Base-by-base conservation (phyloP, 2,329 filamentous ascomycete genomes). In the Diaporthe amygdali region DNA sequence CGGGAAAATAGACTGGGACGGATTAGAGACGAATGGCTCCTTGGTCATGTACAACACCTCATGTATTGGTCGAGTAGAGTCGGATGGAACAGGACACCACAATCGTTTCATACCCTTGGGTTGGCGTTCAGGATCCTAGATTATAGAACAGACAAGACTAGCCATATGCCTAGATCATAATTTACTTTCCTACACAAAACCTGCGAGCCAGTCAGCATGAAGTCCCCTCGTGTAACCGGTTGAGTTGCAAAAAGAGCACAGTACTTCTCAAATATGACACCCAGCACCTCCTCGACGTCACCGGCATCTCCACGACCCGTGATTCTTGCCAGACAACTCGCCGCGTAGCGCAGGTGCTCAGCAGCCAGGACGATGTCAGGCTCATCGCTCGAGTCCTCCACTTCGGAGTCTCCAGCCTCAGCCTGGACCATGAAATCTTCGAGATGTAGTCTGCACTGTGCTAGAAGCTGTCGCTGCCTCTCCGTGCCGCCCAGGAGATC, bases 191-290 rank as follows among this genome's bases (percentile, higher is more conserved):
- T 49, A 90, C 87, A 76, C 87, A 90, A 72, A 89, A 89, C 73
- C 87, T 89, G 75, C 54, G n/a, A n/a, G 17, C 2, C 14, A 30
- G 44, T 68, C 34, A 68, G 54, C 44, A 27, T 12, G 32, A 41
- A 20, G 22, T 20, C n/a, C 22, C 32, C 3, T n/a, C 32, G 37
- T 32, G 30, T 17, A 68, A 56, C 34, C 7, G 7, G 5, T 9
- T 22, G 1, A 8, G 2, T 25, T 17, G 22, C 25, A 56, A 49
- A 34, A 10, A 15, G 25, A 14, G 51, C 49, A 44, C 89, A 90
- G 86, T 84, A 97, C 94, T 97, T 98, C 81, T 98, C 96, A 83
- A 99, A 99, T 5, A 99, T 95, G 27, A 99, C 95, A 0, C 96
- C 96, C 54, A 99, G 83, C 9, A 99, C 94, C 79, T 98, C 96